phyloP scores from a whole-genome alignment of 2,329 filamentous ascomycete genomes.

The Phyllosticta citribraziliensis region DNA sequence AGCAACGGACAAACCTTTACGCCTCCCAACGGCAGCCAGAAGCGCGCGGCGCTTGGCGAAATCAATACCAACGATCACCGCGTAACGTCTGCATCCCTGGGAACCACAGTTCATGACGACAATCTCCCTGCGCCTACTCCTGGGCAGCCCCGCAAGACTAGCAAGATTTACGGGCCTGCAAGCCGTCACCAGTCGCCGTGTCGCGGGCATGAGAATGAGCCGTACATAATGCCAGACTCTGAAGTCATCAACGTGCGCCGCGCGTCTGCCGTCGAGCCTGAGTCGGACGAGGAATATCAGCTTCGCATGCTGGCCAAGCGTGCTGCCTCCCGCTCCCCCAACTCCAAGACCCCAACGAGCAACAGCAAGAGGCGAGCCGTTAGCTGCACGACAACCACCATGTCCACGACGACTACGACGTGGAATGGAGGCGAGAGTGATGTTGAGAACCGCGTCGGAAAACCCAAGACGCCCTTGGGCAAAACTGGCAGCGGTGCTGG shows the following conservation, averaged over 20 bases:
- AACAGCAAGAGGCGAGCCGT: slow-evolving; percentile 58
- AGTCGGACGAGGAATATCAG: slow-evolving; percentile 77
- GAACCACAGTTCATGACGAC: slow-evolving; percentile 66
- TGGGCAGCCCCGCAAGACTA: slow-evolving; percentile 86
- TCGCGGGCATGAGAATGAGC: slow-evolving; percentile 31
- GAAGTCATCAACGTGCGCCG: slow-evolving; percentile 48
- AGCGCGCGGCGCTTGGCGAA: slow-evolving; percentile 82
- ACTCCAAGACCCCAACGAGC: slow-evolving; percentile 30
- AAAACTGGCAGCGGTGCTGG: slow-evolving; percentile 32
- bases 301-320: slow-evolving; percentile 58
- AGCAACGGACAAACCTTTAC: slow-evolving; percentile 67
- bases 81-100: slow-evolving; percentile 28
- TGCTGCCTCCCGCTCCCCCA: slow-evolving; percentile 54
- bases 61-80: slow-evolving; percentile 68
- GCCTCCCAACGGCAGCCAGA: slow-evolving; percentile 68
- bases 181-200: slow-evolving; percentile 21
- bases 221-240: slow-evolving; percentile 43
- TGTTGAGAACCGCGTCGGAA: slow-evolving; percentile 33
- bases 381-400: slow-evolving; percentile 66
- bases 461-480: slow-evolving; percentile 35
- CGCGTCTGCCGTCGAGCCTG: slow-evolving; percentile 42
- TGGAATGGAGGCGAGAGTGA: slow-evolving; percentile 36
- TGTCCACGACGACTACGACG: slow-evolving; percentile 36
- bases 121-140: slow-evolving; percentile 92
- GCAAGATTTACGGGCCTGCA: slow-evolving; percentile 58